phyloP scores from a whole-genome alignment of 768 basidiomycete genomes.

The Pholiota microspora region DNA sequence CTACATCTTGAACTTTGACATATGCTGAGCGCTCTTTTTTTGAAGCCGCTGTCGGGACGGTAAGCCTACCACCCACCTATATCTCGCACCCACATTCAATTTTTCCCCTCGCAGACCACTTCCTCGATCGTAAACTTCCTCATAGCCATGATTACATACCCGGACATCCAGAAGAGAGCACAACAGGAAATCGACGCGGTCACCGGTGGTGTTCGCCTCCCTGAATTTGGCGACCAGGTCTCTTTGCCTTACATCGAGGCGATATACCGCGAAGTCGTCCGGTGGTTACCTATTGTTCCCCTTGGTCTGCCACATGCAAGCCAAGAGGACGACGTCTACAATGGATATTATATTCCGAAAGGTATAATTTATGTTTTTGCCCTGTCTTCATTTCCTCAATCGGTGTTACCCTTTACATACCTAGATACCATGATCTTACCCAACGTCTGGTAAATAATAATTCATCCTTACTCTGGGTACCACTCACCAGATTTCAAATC shows the following conservation, averaged over 20 bases:
- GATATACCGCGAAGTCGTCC: constrained; percentile 14
- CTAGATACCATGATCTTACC: constrained; percentile 12
- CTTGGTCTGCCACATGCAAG: constrained; percentile 21
- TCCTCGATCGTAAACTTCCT: constrained; percentile 18
- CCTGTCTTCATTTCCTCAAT: too few species aligned
- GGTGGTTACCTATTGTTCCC: constrained; percentile 17
- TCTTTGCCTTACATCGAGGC: constrained; percentile 24
- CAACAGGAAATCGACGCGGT: constrained; percentile 30
- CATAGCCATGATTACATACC: constrained; percentile 26
- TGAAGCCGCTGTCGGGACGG: constrained; percentile 3
- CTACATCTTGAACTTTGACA: background rate
- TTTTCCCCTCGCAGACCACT: background rate
- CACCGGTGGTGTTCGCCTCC: constrained; percentile 25
- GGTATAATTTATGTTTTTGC: constrained; percentile 11
- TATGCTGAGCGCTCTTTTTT: background rate
- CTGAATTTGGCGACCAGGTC: constrained; percentile 20
- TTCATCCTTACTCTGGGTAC: background rate
- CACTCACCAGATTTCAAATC: background rate
- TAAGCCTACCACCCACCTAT: too few species aligned
- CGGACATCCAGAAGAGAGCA: constrained; percentile 28
- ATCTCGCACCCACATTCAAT: too few species aligned
- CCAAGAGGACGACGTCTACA: constrained; percentile 24
- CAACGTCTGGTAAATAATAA: constrained; percentile 16
- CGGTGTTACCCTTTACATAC: background rate
- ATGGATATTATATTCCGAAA: constrained; percentile 17